Evolutionary conservation across 2,329 filamentous ascomycete genomes (phyloP), one percentile per base, ranked within the genome.

Genomic region (Pestalotiopsis sp.): DNA sequence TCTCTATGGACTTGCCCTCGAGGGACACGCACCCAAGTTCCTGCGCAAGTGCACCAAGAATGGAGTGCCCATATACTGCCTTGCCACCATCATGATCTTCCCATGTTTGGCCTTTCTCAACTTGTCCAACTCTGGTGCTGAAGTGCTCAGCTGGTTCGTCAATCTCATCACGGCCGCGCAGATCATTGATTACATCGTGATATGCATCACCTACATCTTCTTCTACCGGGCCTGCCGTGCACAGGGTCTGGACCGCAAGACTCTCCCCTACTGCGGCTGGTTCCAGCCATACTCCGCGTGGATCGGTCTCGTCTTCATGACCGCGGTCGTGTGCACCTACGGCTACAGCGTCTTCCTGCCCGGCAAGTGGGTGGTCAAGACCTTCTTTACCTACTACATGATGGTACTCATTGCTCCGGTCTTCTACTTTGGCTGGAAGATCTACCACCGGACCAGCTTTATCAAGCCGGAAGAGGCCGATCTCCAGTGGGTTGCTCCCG

Each of bases 181-280:
- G 61, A 83, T 89, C 72, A 90, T 91, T 77, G 87, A 90, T 80
- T 91, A 89, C 78, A 83, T 91, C 69, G 83, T 87, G 76, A 89
- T 93, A 76, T 90, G 89, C 73, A 85, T 90, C 68, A 91, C 92
- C 0, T 95, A 93, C 79, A 81, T 95, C 68, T 87, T 87, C 68
- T 96, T 93, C 78, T 84, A 91, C 78, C 89, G 90, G 64, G 92
- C 93, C 0, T 85, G 92, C 65, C 82, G 86, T 27, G 90, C 85
- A 0, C 93, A 95, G 75, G 91, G 91, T 0, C 83, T 95, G 36
- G 86, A 89, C 71, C 87, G 92, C 5, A 84, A 89, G 52, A 85
- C 84, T 0, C 80, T 95, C 20, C 92, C 92, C 0, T 94, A 93
- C 81, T 90, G 86, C 71, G 89, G 89, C 1, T 85, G 84, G 71